Evolutionary conservation across 345 rosid species (phyloP).

Genomic region (Jatropha curcas): DNA sequence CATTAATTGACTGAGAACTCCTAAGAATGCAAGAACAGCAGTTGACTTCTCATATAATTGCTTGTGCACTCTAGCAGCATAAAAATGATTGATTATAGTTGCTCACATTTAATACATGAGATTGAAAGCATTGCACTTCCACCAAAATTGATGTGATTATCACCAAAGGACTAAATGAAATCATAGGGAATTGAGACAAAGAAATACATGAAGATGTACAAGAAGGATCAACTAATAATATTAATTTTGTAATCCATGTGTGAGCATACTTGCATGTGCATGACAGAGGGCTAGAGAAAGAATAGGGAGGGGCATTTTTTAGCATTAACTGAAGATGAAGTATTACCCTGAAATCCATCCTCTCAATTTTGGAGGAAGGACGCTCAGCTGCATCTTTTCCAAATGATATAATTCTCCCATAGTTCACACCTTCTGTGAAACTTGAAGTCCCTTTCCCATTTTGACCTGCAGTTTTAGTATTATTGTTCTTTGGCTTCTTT

Average conservation of each 20-base stretch:
- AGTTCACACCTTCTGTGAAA: constrained; percentile 32
- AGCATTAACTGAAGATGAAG: not conserved
- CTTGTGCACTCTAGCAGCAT: not conserved
- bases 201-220: not conserved
- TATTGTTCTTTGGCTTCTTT: constrained; percentile 35
- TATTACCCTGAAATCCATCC: constrained; percentile 57
- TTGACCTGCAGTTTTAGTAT: constrained; percentile 12
- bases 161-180: not conserved
- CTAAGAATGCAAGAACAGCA: not conserved
- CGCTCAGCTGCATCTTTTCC: constrained; percentile 52
- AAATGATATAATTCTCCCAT: constrained; percentile 67
- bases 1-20: not conserved
- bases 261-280: not conserved
- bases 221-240: not conserved
- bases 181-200: not conserved
- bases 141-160: not conserved
- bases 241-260: too few species aligned
- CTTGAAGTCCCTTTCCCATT: constrained; percentile 18
- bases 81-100: not conserved
- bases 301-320: not conserved
- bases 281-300: not conserved
- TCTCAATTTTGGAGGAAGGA: constrained; percentile 50
- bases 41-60: not conserved
- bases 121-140: not conserved
- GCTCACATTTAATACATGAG: not conserved